phyloP scores from a whole-genome alignment of 257 asterid genomes.

The Plantago ovata region DNA sequence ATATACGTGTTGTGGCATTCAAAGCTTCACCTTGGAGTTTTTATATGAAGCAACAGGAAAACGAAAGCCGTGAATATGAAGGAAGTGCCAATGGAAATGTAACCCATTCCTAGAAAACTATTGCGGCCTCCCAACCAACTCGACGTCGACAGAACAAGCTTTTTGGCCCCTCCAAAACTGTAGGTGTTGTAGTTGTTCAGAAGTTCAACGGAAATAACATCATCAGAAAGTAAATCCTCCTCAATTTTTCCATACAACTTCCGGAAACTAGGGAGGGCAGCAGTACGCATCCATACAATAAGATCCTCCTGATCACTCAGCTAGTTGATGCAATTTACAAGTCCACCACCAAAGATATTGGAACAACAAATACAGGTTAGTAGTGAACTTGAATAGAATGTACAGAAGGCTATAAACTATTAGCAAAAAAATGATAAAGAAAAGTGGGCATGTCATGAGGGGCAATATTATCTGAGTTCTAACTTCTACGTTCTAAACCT shows the following conservation, averaged over 20 bases:
- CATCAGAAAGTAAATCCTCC: constrained; percentile 55
- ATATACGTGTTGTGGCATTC: constrained; percentile 18
- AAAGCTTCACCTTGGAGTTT: constrained; percentile 52
- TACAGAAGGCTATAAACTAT: constrained; percentile 6
- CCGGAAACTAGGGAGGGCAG: constrained; percentile 68
- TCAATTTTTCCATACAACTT: constrained; percentile 73
- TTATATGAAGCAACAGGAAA: constrained; percentile 55
- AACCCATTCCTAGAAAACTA: constrained; percentile 61
- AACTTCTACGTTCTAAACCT: background rate
- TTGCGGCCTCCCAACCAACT: constrained; percentile 73
- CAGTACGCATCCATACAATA: constrained; percentile 79
- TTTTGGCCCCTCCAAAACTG: constrained; percentile 72
- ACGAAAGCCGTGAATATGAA: constrained; percentile 44
- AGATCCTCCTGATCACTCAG: constrained; percentile 77
- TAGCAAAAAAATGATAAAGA: background rate
- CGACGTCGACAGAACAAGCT: constrained; percentile 63
- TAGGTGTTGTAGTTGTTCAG: constrained; percentile 72
- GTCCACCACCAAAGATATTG: constrained; percentile 8
- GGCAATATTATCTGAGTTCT: background rate
- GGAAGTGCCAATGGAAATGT: constrained; percentile 43
- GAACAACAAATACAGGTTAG: constrained; percentile 7
- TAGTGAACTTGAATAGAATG: constrained; percentile 9
- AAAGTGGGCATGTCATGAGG: background rate
- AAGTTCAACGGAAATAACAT: constrained; percentile 40
- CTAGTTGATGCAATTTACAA: constrained; percentile 37